Percentiles rank a stretch among this genome's conserved stretches.
These are phyloP conservation scores for Fusarium praegraminearum DNA, from an alignment of 2,329 filamentous ascomycete genomes.

Conservation along the genomic window DNA sequence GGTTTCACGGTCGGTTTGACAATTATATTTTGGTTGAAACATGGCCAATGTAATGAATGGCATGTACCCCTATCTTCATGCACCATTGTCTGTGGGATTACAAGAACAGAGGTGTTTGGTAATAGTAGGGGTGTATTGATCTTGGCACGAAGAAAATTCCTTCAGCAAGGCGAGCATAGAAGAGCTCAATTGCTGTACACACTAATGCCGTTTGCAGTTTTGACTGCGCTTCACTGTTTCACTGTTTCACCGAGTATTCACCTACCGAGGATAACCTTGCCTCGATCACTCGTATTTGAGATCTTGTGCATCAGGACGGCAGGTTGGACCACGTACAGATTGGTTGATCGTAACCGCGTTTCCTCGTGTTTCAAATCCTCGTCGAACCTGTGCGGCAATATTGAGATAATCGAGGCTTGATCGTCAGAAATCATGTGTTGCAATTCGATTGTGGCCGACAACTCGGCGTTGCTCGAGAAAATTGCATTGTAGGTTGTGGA, in stretches of 20 bases:
- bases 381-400: constrained; percentile 8
- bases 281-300: constrained; percentile 25
- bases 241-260: constrained; percentile 29
- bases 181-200: constrained; percentile 69
- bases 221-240: constrained; percentile 38
- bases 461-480: background rate
- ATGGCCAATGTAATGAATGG: background rate
- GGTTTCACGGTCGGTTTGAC: background rate
- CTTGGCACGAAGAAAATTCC: constrained; percentile 68
- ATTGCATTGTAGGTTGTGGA: constrained; percentile 5
- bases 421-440: background rate
- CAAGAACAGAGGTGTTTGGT: constrained; percentile 66
- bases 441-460: background rate
- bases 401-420: constrained; percentile 1
- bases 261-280: constrained; percentile 25
- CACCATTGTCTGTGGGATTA: constrained; percentile 59
- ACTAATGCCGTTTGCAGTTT: constrained; percentile 63
- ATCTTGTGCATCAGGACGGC: constrained; percentile 24
- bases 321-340: constrained; percentile 16
- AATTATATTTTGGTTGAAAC: constrained; percentile 1
- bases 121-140: constrained; percentile 63
- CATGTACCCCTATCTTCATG: constrained; percentile 65
- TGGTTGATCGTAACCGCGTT: background rate
- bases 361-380: constrained; percentile 11
- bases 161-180: constrained; percentile 67